Evolutionary conservation across 306 rosid species (phyloP).

Genomic region (Vachellia collinsii): DNA sequence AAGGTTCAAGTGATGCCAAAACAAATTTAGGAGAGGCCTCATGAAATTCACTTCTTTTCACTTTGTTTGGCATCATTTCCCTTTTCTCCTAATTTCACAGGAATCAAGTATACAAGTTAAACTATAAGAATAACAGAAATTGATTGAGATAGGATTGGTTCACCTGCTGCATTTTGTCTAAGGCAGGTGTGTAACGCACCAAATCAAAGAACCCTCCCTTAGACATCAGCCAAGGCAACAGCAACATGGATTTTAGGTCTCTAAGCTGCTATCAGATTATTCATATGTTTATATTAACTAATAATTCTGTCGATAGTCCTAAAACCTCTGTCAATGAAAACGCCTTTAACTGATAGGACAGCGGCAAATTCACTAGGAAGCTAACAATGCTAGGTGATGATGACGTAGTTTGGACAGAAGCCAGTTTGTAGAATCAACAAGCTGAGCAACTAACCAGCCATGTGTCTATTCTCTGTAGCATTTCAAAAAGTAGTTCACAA

Average conservation of each 20-base stretch:
- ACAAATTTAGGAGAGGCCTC: not conserved
- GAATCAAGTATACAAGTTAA: not conserved
- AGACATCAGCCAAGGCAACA: slow-evolving; percentile 13
- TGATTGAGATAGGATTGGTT: slow-evolving; percentile 2
- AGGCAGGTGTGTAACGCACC: not conserved
- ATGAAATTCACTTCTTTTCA: not conserved
- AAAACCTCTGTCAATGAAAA: not conserved
- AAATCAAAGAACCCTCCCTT: not conserved
- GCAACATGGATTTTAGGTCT: not conserved
- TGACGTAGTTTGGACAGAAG: not conserved
- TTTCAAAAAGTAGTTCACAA: not conserved
- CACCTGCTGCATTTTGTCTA: slow-evolving; percentile 25
- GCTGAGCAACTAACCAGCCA: slow-evolving; percentile 1
- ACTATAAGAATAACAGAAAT: not conserved
- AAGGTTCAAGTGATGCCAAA: not conserved
- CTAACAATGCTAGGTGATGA: slow-evolving; percentile 6
- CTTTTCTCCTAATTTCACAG: not conserved
- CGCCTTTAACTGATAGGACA: not conserved
- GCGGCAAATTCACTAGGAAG: slow-evolving; percentile 3
- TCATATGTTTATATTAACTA: not conserved
- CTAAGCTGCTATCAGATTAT: slow-evolving; percentile 7
- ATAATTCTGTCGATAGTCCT: not conserved
- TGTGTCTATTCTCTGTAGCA: not conserved
- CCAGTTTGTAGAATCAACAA: slow-evolving; percentile 21
- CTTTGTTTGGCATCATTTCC: not conserved